Conservation (phyloP, 2,329 filamentous ascomycete species). For the Diatrype stigma region DNA sequence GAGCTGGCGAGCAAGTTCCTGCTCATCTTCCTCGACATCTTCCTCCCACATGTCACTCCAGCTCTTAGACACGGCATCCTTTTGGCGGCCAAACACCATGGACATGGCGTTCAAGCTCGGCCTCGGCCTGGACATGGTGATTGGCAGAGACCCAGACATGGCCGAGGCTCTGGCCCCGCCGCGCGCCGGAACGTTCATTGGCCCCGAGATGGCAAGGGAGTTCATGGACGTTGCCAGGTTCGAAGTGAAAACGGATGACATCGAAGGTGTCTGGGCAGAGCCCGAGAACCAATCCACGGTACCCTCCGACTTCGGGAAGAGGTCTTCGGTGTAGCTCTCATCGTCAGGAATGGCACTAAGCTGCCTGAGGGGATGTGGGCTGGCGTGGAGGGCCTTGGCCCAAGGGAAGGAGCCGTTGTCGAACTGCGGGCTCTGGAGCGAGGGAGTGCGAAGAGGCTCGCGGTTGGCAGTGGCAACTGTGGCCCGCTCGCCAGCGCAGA, state of each 20-base stretch:
- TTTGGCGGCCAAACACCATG: slow-evolving; percentile 72
- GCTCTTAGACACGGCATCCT: slow-evolving; percentile 87
- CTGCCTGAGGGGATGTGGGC: slow-evolving; percentile 69
- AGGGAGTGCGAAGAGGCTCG: slow-evolving; percentile 92
- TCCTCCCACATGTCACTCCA: slow-evolving; percentile 99
- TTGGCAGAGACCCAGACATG: slow-evolving; percentile 68
- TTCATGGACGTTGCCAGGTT: slow-evolving; percentile 77
- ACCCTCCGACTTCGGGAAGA: slow-evolving; percentile 75
- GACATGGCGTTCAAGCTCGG: slow-evolving; percentile 67
- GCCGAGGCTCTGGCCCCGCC: slow-evolving; percentile 51
- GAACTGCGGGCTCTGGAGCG: slow-evolving; percentile 80
- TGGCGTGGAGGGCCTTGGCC: slow-evolving; percentile 83
- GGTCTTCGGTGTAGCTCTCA: slow-evolving; percentile 75
- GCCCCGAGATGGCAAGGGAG: slow-evolving; percentile 56
- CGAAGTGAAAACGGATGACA: slow-evolving; percentile 81
- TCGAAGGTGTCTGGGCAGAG: slow-evolving; percentile 71
- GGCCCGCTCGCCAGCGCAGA: slow-evolving; percentile 78
- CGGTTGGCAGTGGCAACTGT: slow-evolving; percentile 82
- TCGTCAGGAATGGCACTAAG: slow-evolving; percentile 82
- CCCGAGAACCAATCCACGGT: slow-evolving; percentile 75
- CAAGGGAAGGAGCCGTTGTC: slow-evolving; percentile 87
- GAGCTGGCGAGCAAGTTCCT: slow-evolving; percentile 58
- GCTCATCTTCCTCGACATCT: slow-evolving; percentile 72
- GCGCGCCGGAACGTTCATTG: slow-evolving; percentile 38
- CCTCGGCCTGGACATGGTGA: slow-evolving; percentile 73